Evolutionary conservation across 441 rosid genomes (phyloP).

Genomic region (Populus hybrid): DNA sequence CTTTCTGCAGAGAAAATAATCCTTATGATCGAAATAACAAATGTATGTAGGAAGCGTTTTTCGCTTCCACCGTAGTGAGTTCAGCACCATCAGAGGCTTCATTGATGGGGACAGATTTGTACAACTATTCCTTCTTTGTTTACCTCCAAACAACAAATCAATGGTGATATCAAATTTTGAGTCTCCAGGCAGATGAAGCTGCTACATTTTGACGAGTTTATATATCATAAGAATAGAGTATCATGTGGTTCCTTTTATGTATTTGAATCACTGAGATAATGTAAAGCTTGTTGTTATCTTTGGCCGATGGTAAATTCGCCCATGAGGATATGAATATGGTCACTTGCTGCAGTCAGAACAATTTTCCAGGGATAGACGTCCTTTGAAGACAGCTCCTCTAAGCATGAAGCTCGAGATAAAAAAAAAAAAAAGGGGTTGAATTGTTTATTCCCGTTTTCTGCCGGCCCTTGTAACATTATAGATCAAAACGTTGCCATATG

Average conservation of each 20-base stretch:
- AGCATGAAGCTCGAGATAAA: neutral
- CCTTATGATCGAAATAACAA: neutral
- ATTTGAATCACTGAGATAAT: neutral
- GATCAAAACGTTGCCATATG: neutral
- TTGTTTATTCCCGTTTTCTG: neutral
- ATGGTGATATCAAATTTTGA: no score
- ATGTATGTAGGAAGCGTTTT: neutral
- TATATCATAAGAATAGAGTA: no score
- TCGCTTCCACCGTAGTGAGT: no score
- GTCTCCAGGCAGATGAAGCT: neutral
- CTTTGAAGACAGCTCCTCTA: neutral
- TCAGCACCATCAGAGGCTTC: no score
- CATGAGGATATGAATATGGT: neutral
- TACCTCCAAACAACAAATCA: no score
- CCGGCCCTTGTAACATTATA: neutral
- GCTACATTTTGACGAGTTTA: no score
- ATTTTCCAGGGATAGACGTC: neutral
- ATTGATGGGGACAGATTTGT: no score
- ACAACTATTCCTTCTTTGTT: neutral
- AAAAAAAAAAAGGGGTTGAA: neutral
- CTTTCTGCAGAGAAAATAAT: neutral
- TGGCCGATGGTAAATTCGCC: neutral
- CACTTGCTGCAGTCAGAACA: neutral
- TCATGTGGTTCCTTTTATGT: neutral
- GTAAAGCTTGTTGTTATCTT: neutral